Percentiles rank a stretch among this genome's conserved stretches.
Conservation (phyloP, 805 yeast genomes). For the Metschnikowia rubicola region DNA sequence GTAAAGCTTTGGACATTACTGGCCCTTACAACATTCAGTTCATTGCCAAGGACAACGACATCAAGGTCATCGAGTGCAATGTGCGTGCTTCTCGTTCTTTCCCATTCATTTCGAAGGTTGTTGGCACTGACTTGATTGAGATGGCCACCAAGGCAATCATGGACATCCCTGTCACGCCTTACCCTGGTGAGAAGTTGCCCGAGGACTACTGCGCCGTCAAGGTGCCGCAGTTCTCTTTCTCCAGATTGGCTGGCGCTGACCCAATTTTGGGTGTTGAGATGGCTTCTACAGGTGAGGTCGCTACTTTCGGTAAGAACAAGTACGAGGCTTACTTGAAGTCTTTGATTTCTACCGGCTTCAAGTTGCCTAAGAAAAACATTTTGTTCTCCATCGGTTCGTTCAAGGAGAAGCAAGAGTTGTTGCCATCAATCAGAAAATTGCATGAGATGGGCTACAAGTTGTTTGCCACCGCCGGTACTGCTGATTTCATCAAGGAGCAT, state of each 20-base stretch:
- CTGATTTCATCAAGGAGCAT: conserved; percentile 95
- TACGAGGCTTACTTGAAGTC: conserved; percentile 97
- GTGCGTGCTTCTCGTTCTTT: conserved; percentile 99
- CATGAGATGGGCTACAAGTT: conserved; percentile 82
- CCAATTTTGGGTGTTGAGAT: conserved; percentile 97
- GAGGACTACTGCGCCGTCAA: conserved; percentile 93
- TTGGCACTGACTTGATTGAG: conserved; percentile 93
- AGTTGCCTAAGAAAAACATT: conserved; percentile 90
- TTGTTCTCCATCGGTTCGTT: conserved; percentile 92
- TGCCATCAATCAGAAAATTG: conserved; percentile 81
- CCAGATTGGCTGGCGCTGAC: conserved; percentile 95
- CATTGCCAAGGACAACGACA: conserved; percentile 91
- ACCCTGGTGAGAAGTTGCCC: conserved; percentile 86
- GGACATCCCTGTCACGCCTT: conserved; percentile 84
- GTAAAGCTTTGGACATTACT: conserved; percentile 88
- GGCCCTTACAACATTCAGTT: conserved; percentile 98
- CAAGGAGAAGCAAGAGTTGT: conserved; percentile 90
- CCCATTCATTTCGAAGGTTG: conserved; percentile 97
- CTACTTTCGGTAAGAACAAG: conserved; percentile 92
- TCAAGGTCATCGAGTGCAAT: conserved; percentile 97
- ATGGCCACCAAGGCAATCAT: conserved; percentile 94
- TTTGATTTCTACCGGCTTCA: conserved; percentile 91
- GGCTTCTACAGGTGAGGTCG: conserved; percentile 99
- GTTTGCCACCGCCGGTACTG: conserved; percentile 98
- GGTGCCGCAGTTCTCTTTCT: conserved; percentile 97